phyloP scores from a whole-genome alignment of 495 filamentous ascomycete genomes.

The Penicillium canescens region DNA sequence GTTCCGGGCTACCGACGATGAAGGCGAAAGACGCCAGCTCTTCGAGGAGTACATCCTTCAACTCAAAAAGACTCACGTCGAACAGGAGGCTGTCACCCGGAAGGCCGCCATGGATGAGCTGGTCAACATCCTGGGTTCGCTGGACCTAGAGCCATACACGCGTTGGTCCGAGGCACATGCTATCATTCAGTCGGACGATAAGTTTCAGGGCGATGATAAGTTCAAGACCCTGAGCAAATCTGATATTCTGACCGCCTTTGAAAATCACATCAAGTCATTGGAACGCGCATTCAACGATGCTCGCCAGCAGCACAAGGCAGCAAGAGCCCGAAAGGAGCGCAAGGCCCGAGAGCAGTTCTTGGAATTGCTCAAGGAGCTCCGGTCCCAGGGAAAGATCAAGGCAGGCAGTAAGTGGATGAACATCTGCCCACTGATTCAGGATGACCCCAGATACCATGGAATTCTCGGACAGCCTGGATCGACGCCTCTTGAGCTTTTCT shows the following conservation, averaged over 20 bases:
- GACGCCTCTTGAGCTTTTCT: conserved; percentile 90
- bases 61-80: conserved; percentile 73
- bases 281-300: conserved; percentile 89
- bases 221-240: conserved; percentile 85
- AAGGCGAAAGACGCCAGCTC: conserved; percentile 84
- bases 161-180: conserved; percentile 90
- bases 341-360: conserved; percentile 81
- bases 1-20: conserved; percentile 86
- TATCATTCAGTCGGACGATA: conserved; percentile 74
- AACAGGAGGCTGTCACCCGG: conserved; percentile 68
- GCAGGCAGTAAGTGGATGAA: conserved; percentile 89
- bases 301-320: conserved; percentile 80
- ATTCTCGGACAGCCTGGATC: conserved; percentile 88
- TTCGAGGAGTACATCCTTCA: conserved; percentile 93
- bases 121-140: conserved; percentile 73
- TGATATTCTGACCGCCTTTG: conserved; percentile 90
- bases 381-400: conserved; percentile 78
- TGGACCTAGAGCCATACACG: conserved; percentile 90
- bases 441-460: conserved; percentile 80
- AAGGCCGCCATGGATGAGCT: conserved; percentile 88
- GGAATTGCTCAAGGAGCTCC: conserved; percentile 71
- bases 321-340: conserved; percentile 76
- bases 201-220: conserved; percentile 82
- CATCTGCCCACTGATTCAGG: conserved; percentile 71
- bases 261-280: conserved; percentile 89